Conservation (phyloP, 1,284 basidiomycete genomes). For the Inonotus hispidus region DNA sequence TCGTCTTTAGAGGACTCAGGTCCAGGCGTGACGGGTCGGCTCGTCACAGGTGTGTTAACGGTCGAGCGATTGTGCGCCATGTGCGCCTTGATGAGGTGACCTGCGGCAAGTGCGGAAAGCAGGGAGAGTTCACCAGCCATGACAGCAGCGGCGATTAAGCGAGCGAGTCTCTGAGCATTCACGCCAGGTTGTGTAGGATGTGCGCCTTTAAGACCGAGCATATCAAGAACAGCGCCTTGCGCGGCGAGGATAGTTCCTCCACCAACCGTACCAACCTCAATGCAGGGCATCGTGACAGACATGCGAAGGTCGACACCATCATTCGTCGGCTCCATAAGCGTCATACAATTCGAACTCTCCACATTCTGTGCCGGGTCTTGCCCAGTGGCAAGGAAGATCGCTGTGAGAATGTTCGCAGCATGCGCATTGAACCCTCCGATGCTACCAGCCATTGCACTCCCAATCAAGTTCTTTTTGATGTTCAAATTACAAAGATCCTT, state of each 20-base stretch:
- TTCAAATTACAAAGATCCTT: slow-evolving; percentile 89
- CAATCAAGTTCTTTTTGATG: slow-evolving; percentile 96
- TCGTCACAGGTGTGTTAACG: slow-evolving; percentile 59
- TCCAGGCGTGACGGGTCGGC: slow-evolving; percentile 59
- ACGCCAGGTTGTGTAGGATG: slow-evolving; percentile 78
- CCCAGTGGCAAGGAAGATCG: slow-evolving; percentile 93
- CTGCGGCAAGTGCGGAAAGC: slow-evolving; percentile 86
- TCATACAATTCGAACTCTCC: slow-evolving; percentile 98
- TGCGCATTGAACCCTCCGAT: slow-evolving; percentile 99
- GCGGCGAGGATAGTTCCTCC: slow-evolving; percentile 91
- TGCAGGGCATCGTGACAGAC: slow-evolving; percentile 91
- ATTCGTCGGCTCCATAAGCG: slow-evolving; percentile 96
- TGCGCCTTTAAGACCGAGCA: slow-evolving; percentile 87
- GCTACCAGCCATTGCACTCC: slow-evolving; percentile 95
- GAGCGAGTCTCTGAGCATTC: slow-evolving; percentile 83
- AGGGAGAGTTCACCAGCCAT: slow-evolving; percentile 94
- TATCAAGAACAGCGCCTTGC: slow-evolving; percentile 85
- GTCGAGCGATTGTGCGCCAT: slow-evolving; percentile 79
- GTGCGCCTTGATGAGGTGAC: slow-evolving; percentile 86
- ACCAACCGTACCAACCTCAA: slow-evolving; percentile 95
- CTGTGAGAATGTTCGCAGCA: slow-evolving; percentile 96
- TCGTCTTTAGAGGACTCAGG: slow-evolving; percentile 13
- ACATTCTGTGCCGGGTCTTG: slow-evolving; percentile 99
- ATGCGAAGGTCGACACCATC: slow-evolving; percentile 87
- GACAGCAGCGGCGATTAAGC: slow-evolving; percentile 83